Percentiles rank a stretch among this genome's conserved stretches.
Conservation (phyloP, 108 stramenopile genomes). For the Stephanodiscus triporus region DNA sequence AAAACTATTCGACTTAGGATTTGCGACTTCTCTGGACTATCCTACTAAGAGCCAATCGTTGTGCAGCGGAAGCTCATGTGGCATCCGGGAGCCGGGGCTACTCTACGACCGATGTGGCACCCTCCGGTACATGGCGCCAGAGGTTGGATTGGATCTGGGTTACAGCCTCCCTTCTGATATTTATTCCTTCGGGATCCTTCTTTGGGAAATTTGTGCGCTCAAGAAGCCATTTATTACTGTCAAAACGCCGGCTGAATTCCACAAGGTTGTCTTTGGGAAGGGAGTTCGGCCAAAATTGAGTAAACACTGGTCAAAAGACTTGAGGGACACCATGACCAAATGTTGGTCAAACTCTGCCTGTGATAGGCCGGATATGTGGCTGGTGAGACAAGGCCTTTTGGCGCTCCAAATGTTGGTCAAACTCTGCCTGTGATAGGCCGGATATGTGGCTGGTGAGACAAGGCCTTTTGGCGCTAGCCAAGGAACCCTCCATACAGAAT, state of each 20-base stretch:
- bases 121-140: slow-evolving; percentile 51
- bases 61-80: neutral
- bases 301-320: slow-evolving; percentile 30
- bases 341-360: slow-evolving; percentile 45
- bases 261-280: slow-evolving; percentile 40
- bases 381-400: slow-evolving; percentile 10
- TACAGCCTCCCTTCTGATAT: slow-evolving; percentile 55
- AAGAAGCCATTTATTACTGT: slow-evolving; percentile 53
- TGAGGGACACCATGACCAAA: slow-evolving; percentile 34
- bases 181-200: slow-evolving; percentile 63
- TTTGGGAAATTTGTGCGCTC: slow-evolving; percentile 59
- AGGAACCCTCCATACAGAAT: too few relatives aligned
- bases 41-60: neutral
- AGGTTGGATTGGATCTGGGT: slow-evolving; percentile 32
- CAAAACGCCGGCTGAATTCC: slow-evolving; percentile 44
- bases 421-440: slow-evolving; percentile 35
- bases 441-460: slow-evolving; percentile 35
- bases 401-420: slow-evolving; percentile 53
- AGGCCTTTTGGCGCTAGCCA: neutral
- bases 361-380: slow-evolving; percentile 45
- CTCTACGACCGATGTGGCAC: slow-evolving; percentile 52
- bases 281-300: slow-evolving; percentile 39
- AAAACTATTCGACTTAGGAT: slow-evolving; percentile 71
- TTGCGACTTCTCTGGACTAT: slow-evolving; percentile 38
- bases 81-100: neutral